Evolutionary conservation across 805 yeast species (phyloP), one percentile per base, ranked within the genome.

Genomic region (Starmerella geochares): DNA sequence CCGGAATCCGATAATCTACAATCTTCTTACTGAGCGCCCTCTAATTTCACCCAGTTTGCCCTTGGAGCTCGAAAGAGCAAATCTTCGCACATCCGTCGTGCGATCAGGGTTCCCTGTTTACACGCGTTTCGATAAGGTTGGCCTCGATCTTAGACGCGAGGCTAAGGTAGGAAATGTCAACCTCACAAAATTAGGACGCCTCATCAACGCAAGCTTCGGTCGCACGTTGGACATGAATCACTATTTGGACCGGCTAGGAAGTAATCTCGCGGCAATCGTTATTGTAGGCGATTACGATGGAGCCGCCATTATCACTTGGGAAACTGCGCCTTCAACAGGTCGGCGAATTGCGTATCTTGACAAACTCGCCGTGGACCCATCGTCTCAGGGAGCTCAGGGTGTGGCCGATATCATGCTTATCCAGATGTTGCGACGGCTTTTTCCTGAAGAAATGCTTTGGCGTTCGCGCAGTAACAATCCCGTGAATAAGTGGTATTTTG

Each of bases 401-500:
- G 80, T 90, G 13, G 96, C 98, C 0, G 98, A 92, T 62, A 78
- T 92, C 20, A 80, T 90, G 21, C 87, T 92, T 71, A 92, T 90
- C 62, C 73, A 83, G 7, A 78, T 92, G 71, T 68, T 78, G 9
- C 70, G 71, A 36, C 77, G 76, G 45, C 65, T 78, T 32, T 88
- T 80, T 61, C 83, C 86, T 0, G 67, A 73, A 14, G 92, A 86
- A 62, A 64, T 87, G 11, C 68, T 92, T 1, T 92, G 98, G 98
- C 76, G 98, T 60, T 90, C 97, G 1, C 71, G 95, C 41, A 75
- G 75, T 51, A 76, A 69, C 49, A 92, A 92, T 64, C 95, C 96
- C 0, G 96, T 92, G 7, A 92, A 92, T 69, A 87, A 87, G 62
- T 92, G 98, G 98, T 90, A 90, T 63, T 92, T 90, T 65, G 96